Conservation (phyloP, 345 rosid genomes). For the Noccaea bulbosa region DNA sequence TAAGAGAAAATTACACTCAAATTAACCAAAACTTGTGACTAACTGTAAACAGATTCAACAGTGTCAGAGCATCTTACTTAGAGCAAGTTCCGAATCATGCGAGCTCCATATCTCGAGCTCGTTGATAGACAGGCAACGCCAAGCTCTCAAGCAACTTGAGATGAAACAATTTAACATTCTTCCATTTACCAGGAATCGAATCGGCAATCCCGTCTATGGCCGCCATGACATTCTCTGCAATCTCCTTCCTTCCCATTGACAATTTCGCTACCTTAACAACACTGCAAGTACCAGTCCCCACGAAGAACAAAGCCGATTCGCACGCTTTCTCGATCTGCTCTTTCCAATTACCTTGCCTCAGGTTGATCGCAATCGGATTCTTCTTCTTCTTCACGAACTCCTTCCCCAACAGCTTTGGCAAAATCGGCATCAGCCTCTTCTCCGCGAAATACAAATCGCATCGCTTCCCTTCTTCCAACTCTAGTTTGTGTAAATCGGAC, state of each 20-base stretch:
- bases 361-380: constrained; percentile 55
- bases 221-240: constrained; percentile 59
- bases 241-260: constrained; percentile 56
- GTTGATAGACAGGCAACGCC: constrained; percentile 75
- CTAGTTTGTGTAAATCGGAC: constrained; percentile 19
- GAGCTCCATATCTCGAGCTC: constrained; percentile 43
- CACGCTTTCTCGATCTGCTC: constrained; percentile 68
- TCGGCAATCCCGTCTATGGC: constrained; percentile 61
- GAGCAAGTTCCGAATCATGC: neutral
- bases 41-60: neutral
- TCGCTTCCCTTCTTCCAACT: neutral
- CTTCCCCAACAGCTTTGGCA: constrained; percentile 74
- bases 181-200: constrained; percentile 71
- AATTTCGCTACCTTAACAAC: constrained; percentile 67
- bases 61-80: too few species aligned
- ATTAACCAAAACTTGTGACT: constrained; percentile 12
- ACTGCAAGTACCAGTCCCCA: constrained; percentile 67
- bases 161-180: constrained; percentile 63
- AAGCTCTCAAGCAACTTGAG: constrained; percentile 70
- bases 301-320: constrained; percentile 58
- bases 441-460: constrained; percentile 38
- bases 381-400: constrained; percentile 75
- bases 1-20: neutral
- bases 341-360: constrained; percentile 67
- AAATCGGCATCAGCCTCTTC: constrained; percentile 35